Base-by-base conservation (phyloP, 2,329 filamentous ascomycete species). In the Botryotinia convoluta region DNA sequence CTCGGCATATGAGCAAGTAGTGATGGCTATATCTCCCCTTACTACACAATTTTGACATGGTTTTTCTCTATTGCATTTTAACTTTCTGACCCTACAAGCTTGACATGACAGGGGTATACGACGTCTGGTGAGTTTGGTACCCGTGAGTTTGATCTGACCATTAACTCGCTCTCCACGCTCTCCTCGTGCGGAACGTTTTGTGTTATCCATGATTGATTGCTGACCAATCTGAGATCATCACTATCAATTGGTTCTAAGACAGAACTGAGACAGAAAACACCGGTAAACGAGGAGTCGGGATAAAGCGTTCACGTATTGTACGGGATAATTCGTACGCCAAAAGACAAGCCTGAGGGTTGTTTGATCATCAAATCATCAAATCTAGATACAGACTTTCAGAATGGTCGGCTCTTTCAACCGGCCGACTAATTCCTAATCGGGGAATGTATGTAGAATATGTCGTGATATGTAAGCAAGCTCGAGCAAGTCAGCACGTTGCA, bases 11-110 rank as follows among this genome's bases (percentile, higher is more conserved):
- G 81, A 78, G 78, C 87, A 89, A 16, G 75, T 69, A 62, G 76
- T 73, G 10, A 81, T 79, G 9, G 72, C 72, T 18, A 80, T 78
- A 5, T 84, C 84, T 65, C 82, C 85, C 77, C 87, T 87, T 74
- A 86, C 86, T 57, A 83, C 77, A 76, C 87, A 89, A 78, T 88
- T 86, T 26, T 83, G 79, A 79, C 87, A 89, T 71, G 87, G 87
- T 69, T 83, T 80, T 81, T 80, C 44, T 61, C 87, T 85, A 78
- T 89, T 86, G 78, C 87, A 89, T 76, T 88, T 89, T 57, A 78
- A 71, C 51, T 77, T 78, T 73, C 76, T 68, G 3, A 73, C 57
- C 48, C 74, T 70, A 68, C 76, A 77, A 37, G 76, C 74, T 42
- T 74, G 67, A 67, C 75, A 77, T 18, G 75, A 77, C 29, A 78